A percentile compares a stretch with the other conserved stretches of the same genome.
These are phyloP conservation scores for Fusarium devonianum DNA, from an alignment of 2,329 filamentous ascomycete genomes.

Conservation along the genomic window DNA sequence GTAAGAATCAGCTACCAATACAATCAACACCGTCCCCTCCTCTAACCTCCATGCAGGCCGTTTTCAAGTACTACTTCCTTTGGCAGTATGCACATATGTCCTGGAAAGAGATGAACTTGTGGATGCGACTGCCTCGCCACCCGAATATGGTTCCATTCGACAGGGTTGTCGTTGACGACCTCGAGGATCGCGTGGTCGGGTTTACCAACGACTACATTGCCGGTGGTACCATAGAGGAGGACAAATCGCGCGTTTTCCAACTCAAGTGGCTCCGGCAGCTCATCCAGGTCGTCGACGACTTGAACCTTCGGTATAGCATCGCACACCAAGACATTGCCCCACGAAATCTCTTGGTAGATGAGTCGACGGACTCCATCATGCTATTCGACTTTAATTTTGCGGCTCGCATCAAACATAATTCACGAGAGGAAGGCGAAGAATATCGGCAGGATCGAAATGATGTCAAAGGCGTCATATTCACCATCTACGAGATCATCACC, in stretches of 20 bases:
- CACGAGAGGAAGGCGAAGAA: slow-evolving; percentile 3
- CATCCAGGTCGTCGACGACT: slow-evolving; percentile 40
- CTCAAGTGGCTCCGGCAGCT: slow-evolving; percentile 49
- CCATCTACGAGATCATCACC: slow-evolving; percentile 49
- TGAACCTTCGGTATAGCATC: slow-evolving; percentile 49
- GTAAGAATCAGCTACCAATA: slow-evolving; percentile 1
- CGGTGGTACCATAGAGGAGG: slow-evolving; percentile 44
- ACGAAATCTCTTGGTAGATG: slow-evolving; percentile 49
- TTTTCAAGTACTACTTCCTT: slow-evolving; percentile 47
- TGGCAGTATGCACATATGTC: slow-evolving; percentile 22
- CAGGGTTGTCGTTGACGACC: slow-evolving; percentile 43
- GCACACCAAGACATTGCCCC: slow-evolving; percentile 50
- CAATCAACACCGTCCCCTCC: not conserved
- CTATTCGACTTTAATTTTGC: slow-evolving; percentile 50
- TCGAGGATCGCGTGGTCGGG: slow-evolving; percentile 44
- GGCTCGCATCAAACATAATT: slow-evolving; percentile 29
- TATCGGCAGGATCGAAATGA: slow-evolving; percentile 41
- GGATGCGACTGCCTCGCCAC: slow-evolving; percentile 46
- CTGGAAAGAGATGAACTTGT: slow-evolving; percentile 47
- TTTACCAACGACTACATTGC: slow-evolving; percentile 46
- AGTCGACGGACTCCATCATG: slow-evolving; percentile 43
- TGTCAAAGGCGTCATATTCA: slow-evolving; percentile 48
- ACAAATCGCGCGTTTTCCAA: slow-evolving; percentile 44
- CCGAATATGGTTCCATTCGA: slow-evolving; percentile 47
- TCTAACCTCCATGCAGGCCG: slow-evolving; percentile 16